Evolutionary conservation across 495 filamentous ascomycete species (phyloP), one percentile per base, ranked within the genome.

Genomic region (Penicillium roqueforti): DNA sequence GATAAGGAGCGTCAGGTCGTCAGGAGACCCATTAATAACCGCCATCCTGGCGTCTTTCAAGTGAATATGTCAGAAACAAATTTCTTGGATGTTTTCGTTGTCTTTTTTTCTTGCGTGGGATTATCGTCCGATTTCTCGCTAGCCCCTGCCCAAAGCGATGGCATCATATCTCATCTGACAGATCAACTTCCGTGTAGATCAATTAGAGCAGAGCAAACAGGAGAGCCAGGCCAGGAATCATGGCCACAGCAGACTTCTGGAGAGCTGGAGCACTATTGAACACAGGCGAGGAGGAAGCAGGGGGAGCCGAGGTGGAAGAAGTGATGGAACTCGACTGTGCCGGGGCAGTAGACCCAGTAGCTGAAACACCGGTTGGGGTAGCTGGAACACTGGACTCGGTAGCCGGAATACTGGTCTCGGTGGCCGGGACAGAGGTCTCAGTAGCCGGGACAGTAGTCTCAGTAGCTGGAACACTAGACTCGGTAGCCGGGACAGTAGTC

Each of bases 231-330:
- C 54, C 57, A 13, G 64, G 64, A 6, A 67, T 26, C 6, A 67
- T n/a, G 13, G 54, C 61, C 8, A 43, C 47, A 19, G 65, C 11
- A 1, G 61, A 60, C 23, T 47, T 62, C 49, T 67, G 49, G 54
- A 54, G 60, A 47, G 58, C 45, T 3, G 64, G 50, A 29, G 61
- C 64, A 11, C 47, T 55, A 42, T 65, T 67, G 46, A 57, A 67
- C 4, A 25, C 44, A 34, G 64, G 59, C 0, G 41, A 55, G 23
- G 53, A 53, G 22, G 60, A 39, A 49, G 56, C 51, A 25, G 59
- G 31, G 18, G 55, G 55, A 4, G 47, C 55, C 6, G 51, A 20
- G 10, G 40, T 57, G 16, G 58, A 56, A 40, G 58, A 45, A 11
- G 44, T 28, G 19, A 39, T 25, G 2, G 54, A 49, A 42, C 25